phyloP scores from a whole-genome alignment of 495 filamentous ascomycete genomes.

The Hypoxylon cercidicola region DNA sequence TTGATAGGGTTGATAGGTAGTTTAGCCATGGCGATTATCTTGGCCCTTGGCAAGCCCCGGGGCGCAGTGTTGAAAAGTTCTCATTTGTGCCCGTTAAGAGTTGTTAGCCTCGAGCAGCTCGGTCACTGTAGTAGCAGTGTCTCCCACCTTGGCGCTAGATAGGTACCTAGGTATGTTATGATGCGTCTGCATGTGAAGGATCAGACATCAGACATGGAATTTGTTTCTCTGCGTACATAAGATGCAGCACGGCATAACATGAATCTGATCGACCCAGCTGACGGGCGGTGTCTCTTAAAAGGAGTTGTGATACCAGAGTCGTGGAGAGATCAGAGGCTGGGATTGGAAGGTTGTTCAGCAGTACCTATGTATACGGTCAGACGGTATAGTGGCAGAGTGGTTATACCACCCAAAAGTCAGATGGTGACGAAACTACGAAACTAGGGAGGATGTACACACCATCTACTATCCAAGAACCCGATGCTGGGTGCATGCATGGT shows the following conservation, averaged over 20 bases:
- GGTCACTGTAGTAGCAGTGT: conserved; percentile 14
- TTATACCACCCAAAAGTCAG: conserved; percentile 38
- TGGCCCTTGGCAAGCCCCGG: conserved; percentile 2
- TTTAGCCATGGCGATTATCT: conserved; percentile 1
- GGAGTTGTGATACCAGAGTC: conserved; percentile 31
- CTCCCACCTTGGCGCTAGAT: not conserved
- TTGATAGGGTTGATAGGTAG: not conserved
- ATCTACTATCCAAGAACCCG: conserved; percentile 28
- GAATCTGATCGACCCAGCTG: conserved; percentile 33
- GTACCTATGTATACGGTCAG: conserved; percentile 13
- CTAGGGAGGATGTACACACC: conserved; percentile 37
- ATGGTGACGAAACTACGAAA: conserved; percentile 44
- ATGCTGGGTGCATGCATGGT: conserved; percentile 34
- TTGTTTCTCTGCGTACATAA: conserved; percentile 14
- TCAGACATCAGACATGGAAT: conserved; percentile 25
- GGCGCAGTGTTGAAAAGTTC: conserved; percentile 4
- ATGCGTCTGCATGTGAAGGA: conserved; percentile 32
- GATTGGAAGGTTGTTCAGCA: conserved; percentile 29
- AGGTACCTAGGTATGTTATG: no score
- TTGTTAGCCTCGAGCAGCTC: conserved; percentile 8
- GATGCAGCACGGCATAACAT: conserved; percentile 23
- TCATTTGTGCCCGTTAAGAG: conserved; percentile 26
- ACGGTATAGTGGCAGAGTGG: conserved; percentile 32
- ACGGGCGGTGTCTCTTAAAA: conserved; percentile 22
- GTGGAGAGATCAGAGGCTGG: conserved; percentile 26